These are phyloP conservation scores for Podaxis sp. DNA, from an alignment of 768 basidiomycete genomes.

Conservation along the genomic window DNA sequence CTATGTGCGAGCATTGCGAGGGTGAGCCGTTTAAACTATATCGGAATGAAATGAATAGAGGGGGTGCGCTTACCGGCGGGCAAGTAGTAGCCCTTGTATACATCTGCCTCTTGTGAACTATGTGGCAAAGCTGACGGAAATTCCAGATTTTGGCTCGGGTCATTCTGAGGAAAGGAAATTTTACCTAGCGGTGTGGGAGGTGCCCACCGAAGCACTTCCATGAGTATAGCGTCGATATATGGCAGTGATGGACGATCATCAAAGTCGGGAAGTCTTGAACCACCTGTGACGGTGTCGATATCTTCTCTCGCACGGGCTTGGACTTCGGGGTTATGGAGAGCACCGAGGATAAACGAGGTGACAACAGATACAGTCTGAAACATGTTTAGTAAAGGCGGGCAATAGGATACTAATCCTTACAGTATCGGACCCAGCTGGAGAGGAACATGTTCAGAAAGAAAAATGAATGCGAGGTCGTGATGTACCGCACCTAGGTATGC, in stretches of 20 bases:
- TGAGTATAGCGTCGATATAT: slow-evolving; percentile 32
- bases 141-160: background rate
- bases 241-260: slow-evolving; percentile 12
- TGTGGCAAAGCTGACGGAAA: slow-evolving; percentile 27
- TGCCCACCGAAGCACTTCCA: slow-evolving; percentile 40
- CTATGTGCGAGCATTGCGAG: background rate
- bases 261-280: slow-evolving; percentile 18
- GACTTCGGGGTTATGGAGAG: slow-evolving; percentile 36
- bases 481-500: slow-evolving; percentile 31
- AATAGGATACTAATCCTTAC: background rate
- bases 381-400: background rate
- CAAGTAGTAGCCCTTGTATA: slow-evolving; percentile 22
- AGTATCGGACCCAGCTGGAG: slow-evolving; percentile 9
- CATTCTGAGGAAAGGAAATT: background rate
- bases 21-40: background rate
- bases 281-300: slow-evolving; percentile 34
- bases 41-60: background rate
- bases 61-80: slow-evolving; percentile 16
- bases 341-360: slow-evolving; percentile 14
- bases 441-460: background rate
- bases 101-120: slow-evolving; percentile 26
- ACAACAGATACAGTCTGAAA: background rate
- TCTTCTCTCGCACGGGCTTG: slow-evolving; percentile 39
- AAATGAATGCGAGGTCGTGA: slow-evolving; percentile 2
- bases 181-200: slow-evolving; percentile 31